These are phyloP conservation scores for Backusella westeae DNA, from an alignment of 192 early-diverging fungal genomes.

Conservation along the genomic window DNA sequence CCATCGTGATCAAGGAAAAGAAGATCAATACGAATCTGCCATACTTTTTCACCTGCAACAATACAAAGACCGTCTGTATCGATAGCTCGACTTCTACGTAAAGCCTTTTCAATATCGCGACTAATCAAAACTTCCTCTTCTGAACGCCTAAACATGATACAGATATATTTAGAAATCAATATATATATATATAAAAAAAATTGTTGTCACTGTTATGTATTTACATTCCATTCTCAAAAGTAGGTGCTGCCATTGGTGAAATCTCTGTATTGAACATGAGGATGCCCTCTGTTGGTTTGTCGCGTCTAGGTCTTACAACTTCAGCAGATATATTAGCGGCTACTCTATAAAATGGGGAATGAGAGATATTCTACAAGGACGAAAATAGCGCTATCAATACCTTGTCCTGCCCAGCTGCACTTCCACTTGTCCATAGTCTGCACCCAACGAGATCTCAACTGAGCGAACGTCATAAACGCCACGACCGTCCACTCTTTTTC, in stretches of 20 bases:
- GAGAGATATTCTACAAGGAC: background rate
- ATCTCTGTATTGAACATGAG: conserved; percentile 86
- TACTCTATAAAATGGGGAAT: conserved; percentile 38
- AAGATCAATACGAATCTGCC: conserved; percentile 88
- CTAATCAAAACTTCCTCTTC: conserved; percentile 85
- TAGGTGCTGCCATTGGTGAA: conserved; percentile 80
- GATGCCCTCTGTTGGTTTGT: conserved; percentile 85
- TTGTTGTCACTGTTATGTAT: background rate
- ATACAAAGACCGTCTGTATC: conserved; percentile 98
- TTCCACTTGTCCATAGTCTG: conserved; percentile 68
- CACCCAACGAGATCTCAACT: conserved; percentile 64
- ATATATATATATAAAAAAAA: background rate
- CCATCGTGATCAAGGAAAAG: conserved; percentile 94
- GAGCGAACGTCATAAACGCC: conserved; percentile 71
- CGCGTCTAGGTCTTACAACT: conserved; percentile 65
- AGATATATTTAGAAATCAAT: background rate
- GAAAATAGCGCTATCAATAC: conserved; percentile 17
- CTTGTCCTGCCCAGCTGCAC: conserved; percentile 85
- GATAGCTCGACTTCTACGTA: conserved; percentile 80
- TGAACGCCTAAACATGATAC: conserved; percentile 48
- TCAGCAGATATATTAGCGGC: conserved; percentile 69
- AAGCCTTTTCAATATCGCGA: conserved; percentile 85
- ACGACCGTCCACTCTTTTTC: conserved; percentile 78
- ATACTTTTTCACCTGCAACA: conserved; percentile 93
- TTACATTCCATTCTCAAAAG: conserved; percentile 68